A percentile compares a stretch with the other conserved stretches of the same genome.
These are phyloP conservation scores for Oenanthe sinensis DNA, from an alignment of 129 eudicot genomes.

Conservation along the genomic window DNA sequence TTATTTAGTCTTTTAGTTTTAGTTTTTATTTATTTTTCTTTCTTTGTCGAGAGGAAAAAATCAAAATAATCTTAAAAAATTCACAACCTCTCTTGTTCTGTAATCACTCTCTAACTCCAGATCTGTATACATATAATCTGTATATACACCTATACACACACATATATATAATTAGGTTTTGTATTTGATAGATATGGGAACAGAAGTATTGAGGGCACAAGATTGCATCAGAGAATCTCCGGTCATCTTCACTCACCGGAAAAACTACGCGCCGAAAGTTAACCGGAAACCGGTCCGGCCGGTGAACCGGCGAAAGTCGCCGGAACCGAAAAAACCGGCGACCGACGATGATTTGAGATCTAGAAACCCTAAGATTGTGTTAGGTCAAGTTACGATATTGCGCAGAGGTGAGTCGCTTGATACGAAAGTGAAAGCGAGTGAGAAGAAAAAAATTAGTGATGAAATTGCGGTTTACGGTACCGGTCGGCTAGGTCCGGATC, in stretches of 20 bases:
- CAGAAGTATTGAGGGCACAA: conserved; percentile 42
- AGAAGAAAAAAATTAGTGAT: neutral
- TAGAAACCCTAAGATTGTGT: neutral
- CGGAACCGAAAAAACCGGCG: conserved; percentile 17
- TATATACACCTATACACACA: neutral
- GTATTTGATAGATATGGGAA: conserved; percentile 29
- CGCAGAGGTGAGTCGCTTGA: conserved; percentile 34
- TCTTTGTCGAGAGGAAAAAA: neutral
- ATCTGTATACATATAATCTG: neutral
- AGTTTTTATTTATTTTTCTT: neutral
- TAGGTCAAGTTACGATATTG: conserved; percentile 34
- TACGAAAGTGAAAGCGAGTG: neutral
- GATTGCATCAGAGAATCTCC: conserved; percentile 22
- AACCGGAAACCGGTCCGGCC: neutral
- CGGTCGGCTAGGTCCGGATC: conserved; percentile 6
- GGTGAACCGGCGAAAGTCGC: conserved; percentile 9
- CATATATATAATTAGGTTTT: neutral
- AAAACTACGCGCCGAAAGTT: neutral
- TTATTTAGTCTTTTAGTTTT: neutral
- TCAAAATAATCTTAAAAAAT: neutral
- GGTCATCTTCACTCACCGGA: conserved; percentile 28
- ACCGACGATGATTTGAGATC: conserved; percentile 10
- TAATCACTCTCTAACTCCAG: neutral
- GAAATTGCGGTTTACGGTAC: conserved; percentile 7
- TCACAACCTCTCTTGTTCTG: neutral